Percentiles rank a stretch among this genome's conserved stretches.
Conservation (phyloP, 805 yeast genomes). For the Candida michaelii region DNA sequence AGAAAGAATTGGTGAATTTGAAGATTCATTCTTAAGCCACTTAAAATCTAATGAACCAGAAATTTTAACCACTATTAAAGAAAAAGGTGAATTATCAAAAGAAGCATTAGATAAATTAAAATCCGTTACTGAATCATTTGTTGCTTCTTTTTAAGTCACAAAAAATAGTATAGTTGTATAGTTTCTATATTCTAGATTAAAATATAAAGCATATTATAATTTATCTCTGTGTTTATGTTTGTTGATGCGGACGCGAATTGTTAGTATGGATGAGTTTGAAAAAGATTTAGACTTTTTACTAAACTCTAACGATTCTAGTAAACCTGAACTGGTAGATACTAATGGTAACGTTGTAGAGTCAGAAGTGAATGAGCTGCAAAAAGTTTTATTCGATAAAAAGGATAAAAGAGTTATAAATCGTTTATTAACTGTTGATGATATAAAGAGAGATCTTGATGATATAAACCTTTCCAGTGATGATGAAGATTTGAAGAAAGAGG, state of each 20-base stretch:
- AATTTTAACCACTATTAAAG: conserved; percentile 79
- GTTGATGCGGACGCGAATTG: no score
- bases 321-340: not conserved
- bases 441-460: conserved; percentile 23
- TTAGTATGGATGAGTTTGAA: conserved; percentile 21
- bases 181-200: conserved; percentile 11
- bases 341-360: not conserved
- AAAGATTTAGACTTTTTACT: conserved; percentile 28
- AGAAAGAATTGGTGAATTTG: conserved; percentile 86
- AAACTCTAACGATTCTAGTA: not conserved
- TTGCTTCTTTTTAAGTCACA: conserved; percentile 69
- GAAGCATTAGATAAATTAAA: conserved; percentile 85
- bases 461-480: conserved; percentile 30
- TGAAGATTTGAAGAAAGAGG: conserved; percentile 8
- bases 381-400: conserved; percentile 9
- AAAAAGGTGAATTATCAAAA: conserved; percentile 85
- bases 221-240: not conserved
- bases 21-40: conserved; percentile 87
- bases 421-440: conserved; percentile 19
- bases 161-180: conserved; percentile 7
- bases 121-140: conserved; percentile 88
- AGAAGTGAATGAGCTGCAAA: not conserved
- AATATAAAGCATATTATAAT: conserved; percentile 10
- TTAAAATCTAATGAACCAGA: conserved; percentile 87
- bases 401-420: conserved; percentile 14